Evolutionary conservation across 2,329 filamentous ascomycete genomes (phyloP).

Genomic region (Fusarium anguioides): DNA sequence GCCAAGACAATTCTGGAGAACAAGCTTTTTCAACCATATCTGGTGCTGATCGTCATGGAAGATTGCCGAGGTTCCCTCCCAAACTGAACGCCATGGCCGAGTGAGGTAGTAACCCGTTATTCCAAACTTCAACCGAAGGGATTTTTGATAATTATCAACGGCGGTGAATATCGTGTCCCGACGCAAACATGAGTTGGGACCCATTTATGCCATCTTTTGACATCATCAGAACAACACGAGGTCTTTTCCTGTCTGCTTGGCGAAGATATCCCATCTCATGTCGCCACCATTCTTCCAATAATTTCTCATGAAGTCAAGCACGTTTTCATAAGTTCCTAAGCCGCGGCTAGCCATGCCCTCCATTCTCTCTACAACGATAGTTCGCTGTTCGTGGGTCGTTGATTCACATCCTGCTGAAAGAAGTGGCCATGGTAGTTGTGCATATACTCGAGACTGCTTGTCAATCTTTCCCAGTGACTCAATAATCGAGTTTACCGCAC

Average conservation of each 20-base stretch:
- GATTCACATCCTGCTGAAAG: conserved; percentile 16
- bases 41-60: not conserved
- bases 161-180: not conserved
- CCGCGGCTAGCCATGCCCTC: conserved; percentile 1
- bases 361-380: conserved; percentile 1
- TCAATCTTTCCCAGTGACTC: not conserved
- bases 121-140: not conserved
- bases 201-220: not conserved
- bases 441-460: not conserved
- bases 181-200: not conserved
- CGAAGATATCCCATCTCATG: conserved; percentile 16
- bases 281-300: conserved; percentile 8
- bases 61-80: not conserved
- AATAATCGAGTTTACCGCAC: not conserved
- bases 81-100: not conserved
- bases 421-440: conserved; percentile 9
- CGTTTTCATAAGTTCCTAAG: not conserved
- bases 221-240: conserved; percentile 8
- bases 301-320: conserved; percentile 13
- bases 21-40: not conserved
- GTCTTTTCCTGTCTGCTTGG: conserved; percentile 10
- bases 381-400: not conserved
- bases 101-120: not conserved
- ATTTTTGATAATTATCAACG: not conserved
- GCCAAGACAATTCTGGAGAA: not conserved